Percentiles rank a stretch among this genome's conserved stretches.
Conservation (phyloP, 2,329 filamentous ascomycete species). For the Alternaria sp. region DNA sequence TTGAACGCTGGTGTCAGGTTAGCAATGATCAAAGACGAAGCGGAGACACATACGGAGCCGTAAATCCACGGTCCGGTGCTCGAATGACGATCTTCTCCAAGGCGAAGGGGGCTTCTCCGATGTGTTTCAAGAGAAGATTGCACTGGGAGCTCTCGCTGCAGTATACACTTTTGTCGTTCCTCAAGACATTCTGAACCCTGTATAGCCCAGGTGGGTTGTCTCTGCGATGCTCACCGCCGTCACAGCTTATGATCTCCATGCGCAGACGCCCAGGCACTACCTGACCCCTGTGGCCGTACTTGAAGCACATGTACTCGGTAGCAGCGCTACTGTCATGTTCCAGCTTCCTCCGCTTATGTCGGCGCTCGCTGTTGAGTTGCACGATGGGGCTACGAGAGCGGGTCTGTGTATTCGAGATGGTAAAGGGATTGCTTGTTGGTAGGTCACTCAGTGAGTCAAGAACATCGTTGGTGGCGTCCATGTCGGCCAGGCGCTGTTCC, state of each 20-base stretch:
- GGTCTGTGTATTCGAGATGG: slow-evolving; percentile 6
- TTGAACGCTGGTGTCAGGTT: slow-evolving; percentile 68
- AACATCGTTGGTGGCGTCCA: slow-evolving; percentile 29
- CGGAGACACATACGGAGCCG: slow-evolving; percentile 74
- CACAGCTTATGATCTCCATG: slow-evolving; percentile 90
- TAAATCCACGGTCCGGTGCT: slow-evolving; percentile 80
- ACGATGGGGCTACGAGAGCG: slow-evolving; percentile 33
- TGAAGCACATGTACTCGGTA: slow-evolving; percentile 58
- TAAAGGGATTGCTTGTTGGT: slow-evolving; percentile 23
- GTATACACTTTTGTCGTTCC: slow-evolving; percentile 83
- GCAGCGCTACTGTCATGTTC: slow-evolving; percentile 40
- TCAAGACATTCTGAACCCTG: slow-evolving; percentile 75
- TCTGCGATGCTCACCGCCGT: slow-evolving; percentile 74
- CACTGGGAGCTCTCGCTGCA: slow-evolving; percentile 88
- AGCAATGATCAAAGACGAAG: slow-evolving; percentile 32
- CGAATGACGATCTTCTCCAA: slow-evolving; percentile 88
- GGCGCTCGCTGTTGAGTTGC: slow-evolving; percentile 27
- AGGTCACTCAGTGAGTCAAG: slow-evolving; percentile 33
- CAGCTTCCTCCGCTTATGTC: slow-evolving; percentile 49
- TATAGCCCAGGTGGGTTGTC: slow-evolving; percentile 58
- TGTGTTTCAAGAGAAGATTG: slow-evolving; percentile 84
- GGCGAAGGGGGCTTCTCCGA: slow-evolving; percentile 79
- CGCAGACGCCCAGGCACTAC: slow-evolving; percentile 80
- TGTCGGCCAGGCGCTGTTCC: slow-evolving; percentile 30
- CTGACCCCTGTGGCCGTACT: slow-evolving; percentile 86